A percentile compares a stretch with the other conserved stretches of the same genome.
These are phyloP conservation scores for Populus euphratica DNA, from an alignment of 345 rosid species.

Conservation along the genomic window DNA sequence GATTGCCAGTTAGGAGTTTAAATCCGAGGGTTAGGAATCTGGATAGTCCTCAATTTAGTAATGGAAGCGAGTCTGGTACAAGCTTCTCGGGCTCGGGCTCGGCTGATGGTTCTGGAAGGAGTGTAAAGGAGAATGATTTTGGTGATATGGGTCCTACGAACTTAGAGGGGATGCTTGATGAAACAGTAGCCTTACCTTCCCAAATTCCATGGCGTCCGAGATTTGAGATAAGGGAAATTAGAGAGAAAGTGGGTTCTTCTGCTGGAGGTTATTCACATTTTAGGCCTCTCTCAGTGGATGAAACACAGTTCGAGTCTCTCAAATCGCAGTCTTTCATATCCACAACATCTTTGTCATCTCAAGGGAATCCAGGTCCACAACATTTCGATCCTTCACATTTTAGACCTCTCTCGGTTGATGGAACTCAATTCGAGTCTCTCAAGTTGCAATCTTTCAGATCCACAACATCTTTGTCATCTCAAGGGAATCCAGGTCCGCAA, in stretches of 20 bases:
- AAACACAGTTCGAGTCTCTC: conserved; percentile 41
- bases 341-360: conserved; percentile 33
- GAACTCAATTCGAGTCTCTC: conserved; percentile 41
- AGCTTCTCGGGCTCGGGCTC: not conserved
- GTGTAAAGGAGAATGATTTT: conserved; percentile 20
- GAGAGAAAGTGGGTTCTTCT: conserved; percentile 20
- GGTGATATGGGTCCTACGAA: conserved; percentile 30
- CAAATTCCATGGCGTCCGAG: conserved; percentile 41
- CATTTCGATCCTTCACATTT: conserved; percentile 35
- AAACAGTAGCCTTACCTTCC: conserved; percentile 31
- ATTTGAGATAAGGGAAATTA: conserved; percentile 40
- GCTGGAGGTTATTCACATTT: conserved; percentile 33
- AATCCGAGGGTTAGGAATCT: conserved; percentile 30
- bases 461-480: conserved; percentile 33
- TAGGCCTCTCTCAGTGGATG: conserved; percentile 62
- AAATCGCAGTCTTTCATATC: conserved; percentile 48
- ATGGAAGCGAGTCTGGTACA: conserved; percentile 36
- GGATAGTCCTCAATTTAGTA: conserved; percentile 20
- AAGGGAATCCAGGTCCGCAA: conserved; percentile 25
- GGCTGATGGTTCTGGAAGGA: conserved; percentile 20
- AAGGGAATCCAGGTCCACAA: conserved; percentile 22
- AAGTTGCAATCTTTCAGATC: conserved; percentile 47
- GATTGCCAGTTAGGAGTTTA: conserved; percentile 80
- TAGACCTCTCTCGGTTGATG: conserved; percentile 65
- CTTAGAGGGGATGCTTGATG: conserved; percentile 36